Conservation (phyloP, 2,329 filamentous ascomycete species). For the Taxawa tesnikishii region DNA sequence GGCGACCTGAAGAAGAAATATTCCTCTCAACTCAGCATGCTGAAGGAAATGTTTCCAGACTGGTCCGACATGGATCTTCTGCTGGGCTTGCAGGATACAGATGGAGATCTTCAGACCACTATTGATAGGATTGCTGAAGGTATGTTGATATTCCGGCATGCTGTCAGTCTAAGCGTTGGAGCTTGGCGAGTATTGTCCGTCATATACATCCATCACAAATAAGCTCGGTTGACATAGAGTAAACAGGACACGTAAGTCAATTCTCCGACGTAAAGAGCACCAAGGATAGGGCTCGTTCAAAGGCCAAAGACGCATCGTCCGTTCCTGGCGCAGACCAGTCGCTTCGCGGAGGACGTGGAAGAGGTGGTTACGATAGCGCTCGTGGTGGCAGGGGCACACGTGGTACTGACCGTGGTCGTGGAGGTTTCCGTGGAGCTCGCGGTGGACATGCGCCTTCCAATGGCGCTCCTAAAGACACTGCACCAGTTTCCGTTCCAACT, state of each 20-base stretch:
- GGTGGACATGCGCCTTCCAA: constrained; percentile 47
- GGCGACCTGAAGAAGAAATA: constrained; percentile 88
- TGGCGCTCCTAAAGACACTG: constrained; percentile 50
- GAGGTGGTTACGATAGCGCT: constrained; percentile 35
- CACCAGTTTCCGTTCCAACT: constrained; percentile 48
- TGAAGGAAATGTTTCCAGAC: constrained; percentile 88
- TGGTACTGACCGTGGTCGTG: constrained; percentile 44
- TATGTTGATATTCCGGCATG: no score
- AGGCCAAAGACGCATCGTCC: constrained; percentile 51
- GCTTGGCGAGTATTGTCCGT: no score
- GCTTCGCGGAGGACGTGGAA: constrained; percentile 23
- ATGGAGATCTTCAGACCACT: constrained; percentile 60
- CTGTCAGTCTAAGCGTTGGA: no score
- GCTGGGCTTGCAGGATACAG: constrained; percentile 80
- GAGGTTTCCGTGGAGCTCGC: constrained; percentile 44
- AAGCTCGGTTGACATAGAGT: neutral
- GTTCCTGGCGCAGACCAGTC: constrained; percentile 41
- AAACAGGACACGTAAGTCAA: constrained; percentile 61
- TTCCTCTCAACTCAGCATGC: constrained; percentile 60
- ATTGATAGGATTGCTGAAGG: constrained; percentile 72
- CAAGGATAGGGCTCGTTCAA: constrained; percentile 61
- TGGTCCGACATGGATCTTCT: constrained; percentile 95
- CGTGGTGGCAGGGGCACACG: constrained; percentile 54
- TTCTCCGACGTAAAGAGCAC: constrained; percentile 76
- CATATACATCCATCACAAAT: no score